Conservation (phyloP, 2,329 filamentous ascomycete species). For the Paraphaeosphaeria sporulosa region DNA sequence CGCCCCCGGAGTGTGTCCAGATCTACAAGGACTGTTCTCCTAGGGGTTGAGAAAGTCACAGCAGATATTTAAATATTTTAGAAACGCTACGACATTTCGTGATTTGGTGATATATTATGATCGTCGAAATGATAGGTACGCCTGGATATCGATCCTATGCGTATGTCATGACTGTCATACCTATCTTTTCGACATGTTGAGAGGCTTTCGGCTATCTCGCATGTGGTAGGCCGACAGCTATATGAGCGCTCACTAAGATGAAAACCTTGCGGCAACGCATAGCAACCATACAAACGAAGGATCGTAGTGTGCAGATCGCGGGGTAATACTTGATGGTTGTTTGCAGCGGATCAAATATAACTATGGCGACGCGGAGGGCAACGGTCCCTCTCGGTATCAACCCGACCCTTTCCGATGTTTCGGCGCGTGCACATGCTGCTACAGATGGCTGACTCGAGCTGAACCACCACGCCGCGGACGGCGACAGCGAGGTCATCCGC, state of each 20-base stretch:
- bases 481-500: constrained; percentile 4
- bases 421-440: background rate
- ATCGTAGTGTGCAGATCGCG: background rate
- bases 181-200: background rate
- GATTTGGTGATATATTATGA: too few species aligned
- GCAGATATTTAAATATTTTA: background rate
- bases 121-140: too few species aligned
- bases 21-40: too few species aligned
- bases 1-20: too few species aligned
- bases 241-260: background rate
- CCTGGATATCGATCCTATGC: too few species aligned
- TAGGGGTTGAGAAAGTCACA: too few species aligned
- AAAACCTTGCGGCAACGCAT: background rate
- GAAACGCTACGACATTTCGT: background rate
- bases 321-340: background rate
- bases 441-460: constrained; percentile 2
- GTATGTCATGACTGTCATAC: too few species aligned
- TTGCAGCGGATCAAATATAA: background rate
- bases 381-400: background rate
- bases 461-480: background rate
- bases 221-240: background rate
- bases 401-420: background rate
- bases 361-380: background rate
- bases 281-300: background rate
- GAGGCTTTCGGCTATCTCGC: background rate